Evolutionary conservation across 192 early-diverging fungal genomes (phyloP), one percentile per base, ranked within the genome.

Genomic region (Thamnidium elegans): DNA sequence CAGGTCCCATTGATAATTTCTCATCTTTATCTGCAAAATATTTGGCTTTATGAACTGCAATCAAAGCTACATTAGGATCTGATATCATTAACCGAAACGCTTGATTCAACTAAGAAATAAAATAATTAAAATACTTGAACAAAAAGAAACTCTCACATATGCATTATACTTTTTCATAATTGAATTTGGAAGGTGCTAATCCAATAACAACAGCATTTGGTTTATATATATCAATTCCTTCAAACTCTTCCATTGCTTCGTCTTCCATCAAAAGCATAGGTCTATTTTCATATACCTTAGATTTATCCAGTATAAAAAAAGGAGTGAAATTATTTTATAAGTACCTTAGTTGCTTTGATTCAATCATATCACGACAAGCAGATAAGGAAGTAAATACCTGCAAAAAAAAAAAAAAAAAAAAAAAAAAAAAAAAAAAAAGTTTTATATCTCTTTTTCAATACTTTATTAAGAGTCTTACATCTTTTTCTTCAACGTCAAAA

Each of bases 161-260:
- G 26, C 3, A 26, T 26, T 17, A 36, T 75, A 86, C 84, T 72
- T 69, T 83, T 0, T 83, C 80, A 72, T 92, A 92, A 21, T 86
- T 59, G 52, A 92, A 89, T 44, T 75, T 72, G 19, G 79, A 75
- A 17, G 91, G 93, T 1, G 90, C 86, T 32, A 96, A 74, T 0
- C 94, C 94, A 13, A 95, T 70, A 8, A 96, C 90, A 9, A 96
- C 94, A 0, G 90, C 84, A 65, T 92, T 78, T 7, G 90, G 90
- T 43, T 80, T 68, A 15, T 62, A 55, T 13, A 69, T 76, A 9
- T 74, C 71, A 20, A 88, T 68, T 6, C 79, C 88, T 21, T 69
- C 64, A 73, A 96, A 96, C 66, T 93, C 90, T 21, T 77, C 78
- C 36, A 83, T 67, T 6, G 93, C 92, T 1, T 77, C 85, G 42